These are phyloP conservation scores for Oenanthe javanica DNA, from an alignment of 140 eudicot species.

Conservation along the genomic window DNA sequence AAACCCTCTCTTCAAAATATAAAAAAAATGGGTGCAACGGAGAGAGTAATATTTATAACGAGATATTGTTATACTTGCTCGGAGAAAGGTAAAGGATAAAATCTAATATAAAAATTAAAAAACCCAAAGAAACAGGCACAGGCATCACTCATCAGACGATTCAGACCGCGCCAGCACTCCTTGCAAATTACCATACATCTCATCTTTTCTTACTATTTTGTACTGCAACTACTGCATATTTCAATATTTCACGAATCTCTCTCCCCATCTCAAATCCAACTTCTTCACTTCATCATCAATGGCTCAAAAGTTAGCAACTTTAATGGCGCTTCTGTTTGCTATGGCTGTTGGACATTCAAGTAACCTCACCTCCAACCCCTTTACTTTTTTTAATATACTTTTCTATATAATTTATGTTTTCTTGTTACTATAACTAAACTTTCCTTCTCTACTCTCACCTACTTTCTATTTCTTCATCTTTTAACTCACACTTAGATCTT, in stretches of 20 bases:
- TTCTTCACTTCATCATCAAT: neutral
- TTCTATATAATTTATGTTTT: too few relatives aligned
- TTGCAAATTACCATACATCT: neutral
- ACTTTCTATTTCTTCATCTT: neutral
- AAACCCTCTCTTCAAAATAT: too few relatives aligned
- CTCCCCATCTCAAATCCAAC: neutral
- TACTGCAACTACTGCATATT: neutral
- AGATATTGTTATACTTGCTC: too few relatives aligned
- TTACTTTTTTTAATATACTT: too few relatives aligned
- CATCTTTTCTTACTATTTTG: neutral
- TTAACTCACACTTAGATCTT: neutral
- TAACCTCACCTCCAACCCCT: neutral
- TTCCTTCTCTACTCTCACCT: neutral
- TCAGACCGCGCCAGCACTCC: neutral
- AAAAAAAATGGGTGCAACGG: too few relatives aligned
- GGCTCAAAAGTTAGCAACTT: neutral
- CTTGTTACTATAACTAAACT: neutral
- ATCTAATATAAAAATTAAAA: too few relatives aligned
- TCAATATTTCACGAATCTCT: neutral
- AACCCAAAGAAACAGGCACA: too few relatives aligned
- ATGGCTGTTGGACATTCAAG: constrained; percentile 1
- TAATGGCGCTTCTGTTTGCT: neutral
- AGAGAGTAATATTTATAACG: too few relatives aligned
- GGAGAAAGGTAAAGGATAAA: too few relatives aligned
- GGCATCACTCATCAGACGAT: too few relatives aligned